Evolutionary conservation across 257 asterid genomes (phyloP).

Genomic region (Thymus quinquecostatus): DNA sequence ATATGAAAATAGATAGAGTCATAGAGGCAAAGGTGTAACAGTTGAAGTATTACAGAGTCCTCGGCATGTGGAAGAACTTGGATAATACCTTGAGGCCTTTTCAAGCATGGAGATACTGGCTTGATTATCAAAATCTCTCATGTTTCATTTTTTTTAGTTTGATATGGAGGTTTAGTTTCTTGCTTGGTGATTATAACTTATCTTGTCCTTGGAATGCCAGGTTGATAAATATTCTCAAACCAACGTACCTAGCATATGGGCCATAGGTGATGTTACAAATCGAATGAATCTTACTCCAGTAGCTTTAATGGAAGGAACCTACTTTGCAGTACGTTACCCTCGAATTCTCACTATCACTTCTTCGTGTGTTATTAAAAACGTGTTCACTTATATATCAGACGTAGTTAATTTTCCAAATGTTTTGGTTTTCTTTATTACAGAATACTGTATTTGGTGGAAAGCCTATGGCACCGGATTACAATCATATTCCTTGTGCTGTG

Average conservation of each 20-base stretch:
- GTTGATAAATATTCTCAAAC: constrained; percentile 83
- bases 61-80: constrained; percentile 14
- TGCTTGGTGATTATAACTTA: background rate
- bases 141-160: constrained; percentile 11
- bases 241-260: constrained; percentile 96
- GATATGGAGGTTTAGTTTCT: constrained; percentile 9
- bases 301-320: constrained; percentile 96
- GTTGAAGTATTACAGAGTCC: background rate
- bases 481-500: constrained; percentile 80
- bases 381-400: background rate
- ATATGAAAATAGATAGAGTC: background rate
- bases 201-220: constrained; percentile 41
- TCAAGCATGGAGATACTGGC: constrained; percentile 6
- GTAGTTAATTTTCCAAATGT: background rate
- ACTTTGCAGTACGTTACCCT: constrained; percentile 71
- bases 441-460: constrained; percentile 93
- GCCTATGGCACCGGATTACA: constrained; percentile 74
- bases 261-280: constrained; percentile 91
- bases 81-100: constrained; percentile 4
- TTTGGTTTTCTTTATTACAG: constrained; percentile 48
- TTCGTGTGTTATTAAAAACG: constrained; percentile 4
- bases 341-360: background rate
- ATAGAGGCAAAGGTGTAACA: background rate
- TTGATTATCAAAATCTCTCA: background rate
- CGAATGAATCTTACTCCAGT: constrained; percentile 97